Evolutionary conservation across 2,329 filamentous ascomycete genomes (phyloP).

Genomic region (Myriosclerotinia scirpicola): DNA sequence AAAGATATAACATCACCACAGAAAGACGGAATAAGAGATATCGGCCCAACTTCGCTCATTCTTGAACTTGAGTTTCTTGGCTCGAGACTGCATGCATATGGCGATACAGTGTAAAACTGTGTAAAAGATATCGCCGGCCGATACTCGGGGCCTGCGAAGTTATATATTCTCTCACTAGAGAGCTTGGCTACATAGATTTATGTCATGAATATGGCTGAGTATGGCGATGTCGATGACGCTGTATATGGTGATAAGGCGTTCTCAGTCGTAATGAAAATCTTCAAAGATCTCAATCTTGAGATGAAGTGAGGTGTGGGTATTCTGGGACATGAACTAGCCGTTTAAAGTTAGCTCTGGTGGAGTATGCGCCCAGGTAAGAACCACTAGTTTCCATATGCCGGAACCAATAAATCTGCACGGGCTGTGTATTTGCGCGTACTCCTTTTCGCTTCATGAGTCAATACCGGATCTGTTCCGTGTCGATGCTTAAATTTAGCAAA

Average conservation of each 20-base stretch:
- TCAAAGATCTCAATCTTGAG: slow-evolving; percentile 14
- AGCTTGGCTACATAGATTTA: slow-evolving; percentile 19
- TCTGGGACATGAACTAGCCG: not conserved
- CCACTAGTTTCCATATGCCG: not conserved
- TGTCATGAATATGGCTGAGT: slow-evolving; percentile 2
- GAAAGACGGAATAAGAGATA: not conserved
- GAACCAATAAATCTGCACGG: not conserved
- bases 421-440: not conserved
- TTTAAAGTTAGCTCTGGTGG: not conserved
- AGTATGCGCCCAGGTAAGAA: not conserved
- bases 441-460: not conserved
- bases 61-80: slow-evolving; percentile 20
- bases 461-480: slow-evolving; percentile 8
- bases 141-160: not conserved
- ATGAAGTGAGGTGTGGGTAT: slow-evolving; percentile 11
- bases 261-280: slow-evolving; percentile 10
- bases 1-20: not conserved
- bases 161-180: slow-evolving; percentile 20
- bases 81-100: slow-evolving; percentile 6
- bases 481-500: slow-evolving; percentile 12
- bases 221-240: slow-evolving; percentile 1
- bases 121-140: not conserved
- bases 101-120: slow-evolving; percentile 4
- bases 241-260: slow-evolving; percentile 2
- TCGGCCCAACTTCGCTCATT: slow-evolving; percentile 13